A percentile compares a stretch with the other conserved stretches of the same genome.
Conservation (phyloP, 225 moss, liverwort and hornwort species). For the Climacium dendroides region DNA sequence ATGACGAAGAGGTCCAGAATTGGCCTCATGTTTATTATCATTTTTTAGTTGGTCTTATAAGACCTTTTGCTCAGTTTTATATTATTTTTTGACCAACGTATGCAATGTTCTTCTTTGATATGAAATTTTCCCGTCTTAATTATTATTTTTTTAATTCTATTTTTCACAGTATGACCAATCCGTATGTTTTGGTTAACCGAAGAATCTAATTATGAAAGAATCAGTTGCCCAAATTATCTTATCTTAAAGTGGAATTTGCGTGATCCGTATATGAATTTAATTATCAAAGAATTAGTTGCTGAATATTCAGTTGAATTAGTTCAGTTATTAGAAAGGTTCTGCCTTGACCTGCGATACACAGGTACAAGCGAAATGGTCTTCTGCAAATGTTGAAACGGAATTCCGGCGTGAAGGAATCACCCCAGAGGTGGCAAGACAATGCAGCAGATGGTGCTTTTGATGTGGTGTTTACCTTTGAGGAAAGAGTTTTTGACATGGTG, state of each 20-base stretch:
- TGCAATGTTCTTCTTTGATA: not conserved
- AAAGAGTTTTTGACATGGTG: conserved; percentile 96
- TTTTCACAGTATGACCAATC: not conserved
- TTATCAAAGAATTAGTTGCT: not conserved
- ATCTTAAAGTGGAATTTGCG: not conserved
- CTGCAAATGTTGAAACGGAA: conserved; percentile 97
- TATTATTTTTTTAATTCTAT: not conserved
- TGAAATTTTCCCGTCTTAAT: not conserved
- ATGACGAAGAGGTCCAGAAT: not conserved
- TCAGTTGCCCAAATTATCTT: not conserved
- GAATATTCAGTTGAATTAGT: not conserved
- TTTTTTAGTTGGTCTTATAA: not conserved
- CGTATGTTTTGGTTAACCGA: not conserved
- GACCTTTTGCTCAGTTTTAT: not conserved
- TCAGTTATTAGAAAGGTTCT: not conserved
- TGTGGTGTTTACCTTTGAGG: conserved; percentile 97
- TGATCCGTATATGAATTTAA: not conserved
- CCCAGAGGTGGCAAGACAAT: conserved; percentile 98
- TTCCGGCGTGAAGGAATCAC: conserved; percentile 76
- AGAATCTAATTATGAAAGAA: not conserved
- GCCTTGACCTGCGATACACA: conserved; percentile 9
- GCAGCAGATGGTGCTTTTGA: conserved; percentile 90
- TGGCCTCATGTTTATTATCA: not conserved
- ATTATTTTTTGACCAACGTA: not conserved
- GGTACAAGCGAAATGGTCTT: conserved; percentile 91